Percentiles rank a stretch among this genome's conserved stretches.
Evolutionary conservation across 179 eudicot genomes (phyloP).

Genomic region (Silene vulgaris): DNA sequence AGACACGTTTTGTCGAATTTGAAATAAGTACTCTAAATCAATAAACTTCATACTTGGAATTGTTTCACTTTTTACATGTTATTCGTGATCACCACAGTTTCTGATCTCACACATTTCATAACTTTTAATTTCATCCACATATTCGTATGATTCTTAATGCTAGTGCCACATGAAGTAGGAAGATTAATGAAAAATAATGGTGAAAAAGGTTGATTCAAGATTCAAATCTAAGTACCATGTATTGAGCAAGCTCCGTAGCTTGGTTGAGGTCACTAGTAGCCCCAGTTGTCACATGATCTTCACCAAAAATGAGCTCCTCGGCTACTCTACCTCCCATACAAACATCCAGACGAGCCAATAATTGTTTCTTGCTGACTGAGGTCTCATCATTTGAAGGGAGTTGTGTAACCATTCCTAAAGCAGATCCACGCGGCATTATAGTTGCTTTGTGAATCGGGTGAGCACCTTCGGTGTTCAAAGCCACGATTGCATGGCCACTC

Average conservation of each 20-base stretch:
- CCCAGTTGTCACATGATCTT: conserved; percentile 86
- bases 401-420: conserved; percentile 97
- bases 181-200: too few species aligned
- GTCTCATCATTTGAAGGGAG: conserved; percentile 90
- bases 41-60: too few species aligned
- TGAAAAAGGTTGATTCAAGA: background rate
- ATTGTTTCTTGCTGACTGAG: conserved; percentile 76
- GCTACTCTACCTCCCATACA: conserved; percentile 99
- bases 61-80: too few species aligned
- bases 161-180: too few species aligned
- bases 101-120: too few species aligned
- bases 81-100: too few species aligned
- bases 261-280: conserved; percentile 86
- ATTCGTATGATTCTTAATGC: too few species aligned
- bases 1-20: background rate
- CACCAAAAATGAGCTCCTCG: conserved; percentile 91
- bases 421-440: conserved; percentile 93
- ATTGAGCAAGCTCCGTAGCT: conserved; percentile 92
- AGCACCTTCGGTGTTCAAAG: conserved; percentile 81
- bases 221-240: conserved; percentile 54
- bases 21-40: background rate
- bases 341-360: conserved; percentile 90
- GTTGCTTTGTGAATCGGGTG: conserved; percentile 98
- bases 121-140: too few species aligned
- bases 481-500: conserved; percentile 97